Evolutionary conservation across 2,329 filamentous ascomycete species (phyloP).

Genomic region (Fonsecaea multimorphosa): DNA sequence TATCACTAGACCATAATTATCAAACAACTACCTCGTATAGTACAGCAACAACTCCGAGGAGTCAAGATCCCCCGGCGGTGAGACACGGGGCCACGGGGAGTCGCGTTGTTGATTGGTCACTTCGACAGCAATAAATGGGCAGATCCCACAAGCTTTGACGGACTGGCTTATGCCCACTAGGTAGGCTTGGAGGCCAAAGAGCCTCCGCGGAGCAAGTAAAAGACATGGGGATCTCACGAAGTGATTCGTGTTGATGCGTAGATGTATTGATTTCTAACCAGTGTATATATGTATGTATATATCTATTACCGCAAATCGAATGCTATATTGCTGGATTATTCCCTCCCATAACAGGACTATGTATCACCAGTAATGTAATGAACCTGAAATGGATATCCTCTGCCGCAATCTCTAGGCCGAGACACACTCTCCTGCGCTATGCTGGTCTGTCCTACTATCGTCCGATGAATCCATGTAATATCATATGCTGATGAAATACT

Average conservation of each 20-base stretch:
- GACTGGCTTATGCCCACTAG: too few relatives aligned
- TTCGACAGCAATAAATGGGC: slow-evolving; percentile 14
- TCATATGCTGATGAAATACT: not conserved
- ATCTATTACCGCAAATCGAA: not conserved
- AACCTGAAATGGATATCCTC: not conserved
- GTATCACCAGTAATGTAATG: not conserved
- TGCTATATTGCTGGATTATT: not conserved
- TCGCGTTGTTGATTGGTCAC: slow-evolving; percentile 24
- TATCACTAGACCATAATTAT: too few relatives aligned
- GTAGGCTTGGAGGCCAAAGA: not conserved
- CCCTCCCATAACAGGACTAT: not conserved
- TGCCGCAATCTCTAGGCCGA: not conserved
- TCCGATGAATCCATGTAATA: not conserved
- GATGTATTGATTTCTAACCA: not conserved
- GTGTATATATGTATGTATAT: not conserved
- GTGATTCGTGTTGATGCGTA: too few relatives aligned
- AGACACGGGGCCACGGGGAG: too few relatives aligned
- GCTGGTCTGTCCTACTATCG: not conserved
- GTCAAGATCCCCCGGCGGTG: too few relatives aligned
- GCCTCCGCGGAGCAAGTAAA: slow-evolving; percentile 10
- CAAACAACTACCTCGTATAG: too few relatives aligned
- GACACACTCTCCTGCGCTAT: not conserved
- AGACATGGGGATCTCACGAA: not conserved
- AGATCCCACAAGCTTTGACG: not conserved
- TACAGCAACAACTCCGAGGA: too few relatives aligned